A percentile compares a stretch with the other conserved stretches of the same genome.
phyloP scores from a whole-genome alignment of 371 early-diverging fungal species.

The Dichotomocladium elegans region DNA sequence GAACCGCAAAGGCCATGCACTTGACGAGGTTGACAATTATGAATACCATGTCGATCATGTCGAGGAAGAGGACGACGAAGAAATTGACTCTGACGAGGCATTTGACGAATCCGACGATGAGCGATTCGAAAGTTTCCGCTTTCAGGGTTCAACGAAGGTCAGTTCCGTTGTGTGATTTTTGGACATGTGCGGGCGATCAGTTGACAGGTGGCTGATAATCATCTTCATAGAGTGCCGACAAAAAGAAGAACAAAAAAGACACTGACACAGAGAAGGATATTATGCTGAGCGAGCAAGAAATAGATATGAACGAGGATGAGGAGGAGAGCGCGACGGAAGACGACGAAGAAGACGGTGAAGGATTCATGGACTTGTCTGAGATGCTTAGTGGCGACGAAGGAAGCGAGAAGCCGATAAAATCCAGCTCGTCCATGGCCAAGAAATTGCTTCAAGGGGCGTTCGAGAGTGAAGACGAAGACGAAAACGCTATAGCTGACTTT shows the following conservation, averaged over 20 bases:
- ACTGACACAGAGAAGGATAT: conserved; percentile 12
- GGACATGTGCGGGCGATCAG: too few species aligned
- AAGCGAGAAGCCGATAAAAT: conserved; percentile 34
- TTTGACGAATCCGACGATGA: conserved; percentile 86
- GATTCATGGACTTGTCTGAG: conserved; percentile 55
- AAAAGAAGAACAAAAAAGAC: conserved; percentile 2
- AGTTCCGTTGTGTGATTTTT: background rate
- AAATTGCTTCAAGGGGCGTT: conserved; percentile 28
- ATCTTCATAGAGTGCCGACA: background rate
- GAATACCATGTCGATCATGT: conserved; percentile 72
- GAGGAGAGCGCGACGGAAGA: conserved; percentile 52
- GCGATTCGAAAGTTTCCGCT: conserved; percentile 68
- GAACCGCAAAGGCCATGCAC: conserved; percentile 50
- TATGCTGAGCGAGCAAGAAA: conserved; percentile 32
- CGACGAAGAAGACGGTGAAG: conserved; percentile 53
- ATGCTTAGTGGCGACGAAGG: conserved; percentile 44
- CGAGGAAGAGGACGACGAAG: conserved; percentile 87
- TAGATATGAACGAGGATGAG: conserved; percentile 45
- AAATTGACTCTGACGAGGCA: conserved; percentile 89
- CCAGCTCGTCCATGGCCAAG: conserved; percentile 32
- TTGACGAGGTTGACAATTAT: conserved; percentile 75
- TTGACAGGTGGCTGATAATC: too few species aligned
- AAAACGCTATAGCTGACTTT: conserved; percentile 18
- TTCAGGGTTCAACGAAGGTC: conserved; percentile 38
- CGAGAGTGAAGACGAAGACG: conserved; percentile 40